A percentile compares a stretch with the other conserved stretches of the same genome.
Evolutionary conservation across 768 basidiomycete genomes (phyloP).

Genomic region (Tylopilus sp.): DNA sequence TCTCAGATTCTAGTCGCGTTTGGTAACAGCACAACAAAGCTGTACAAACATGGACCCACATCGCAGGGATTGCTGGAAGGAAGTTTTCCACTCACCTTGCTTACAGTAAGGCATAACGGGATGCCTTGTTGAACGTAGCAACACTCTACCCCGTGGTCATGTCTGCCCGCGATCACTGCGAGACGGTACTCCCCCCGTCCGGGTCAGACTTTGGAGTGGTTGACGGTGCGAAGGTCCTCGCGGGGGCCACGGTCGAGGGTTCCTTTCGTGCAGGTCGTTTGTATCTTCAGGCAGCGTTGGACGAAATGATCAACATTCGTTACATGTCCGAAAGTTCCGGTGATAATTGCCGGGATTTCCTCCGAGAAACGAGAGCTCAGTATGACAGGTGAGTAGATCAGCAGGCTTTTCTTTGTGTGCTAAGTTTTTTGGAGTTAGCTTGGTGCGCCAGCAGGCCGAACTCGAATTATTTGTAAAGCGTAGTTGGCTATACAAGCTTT

Average conservation of each 20-base stretch:
- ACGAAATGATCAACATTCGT: conserved; percentile 6
- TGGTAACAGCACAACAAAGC: too few species aligned
- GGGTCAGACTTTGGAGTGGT: too few species aligned
- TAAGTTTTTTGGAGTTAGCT: not conserved
- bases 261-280: not conserved
- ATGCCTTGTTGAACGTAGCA: too few species aligned
- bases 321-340: not conserved
- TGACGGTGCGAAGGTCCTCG: too few species aligned
- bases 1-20: too few species aligned
- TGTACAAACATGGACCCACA: too few species aligned
- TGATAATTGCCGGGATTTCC: not conserved
- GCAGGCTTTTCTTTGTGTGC: not conserved
- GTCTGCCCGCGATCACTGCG: too few species aligned
- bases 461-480: not conserved
- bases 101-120: too few species aligned
- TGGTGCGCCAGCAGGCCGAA: not conserved
- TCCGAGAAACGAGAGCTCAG: not conserved
- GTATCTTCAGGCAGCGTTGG: conserved; percentile 2
- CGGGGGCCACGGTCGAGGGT: not conserved
- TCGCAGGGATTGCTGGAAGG: too few species aligned
- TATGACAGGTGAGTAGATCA: not conserved
- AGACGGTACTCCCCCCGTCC: too few species aligned
- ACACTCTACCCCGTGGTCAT: too few species aligned
- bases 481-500: not conserved
- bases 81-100: too few species aligned